Evolutionary conservation across 495 filamentous ascomycete species (phyloP).

Genomic region (Glarea lozoyensis): DNA sequence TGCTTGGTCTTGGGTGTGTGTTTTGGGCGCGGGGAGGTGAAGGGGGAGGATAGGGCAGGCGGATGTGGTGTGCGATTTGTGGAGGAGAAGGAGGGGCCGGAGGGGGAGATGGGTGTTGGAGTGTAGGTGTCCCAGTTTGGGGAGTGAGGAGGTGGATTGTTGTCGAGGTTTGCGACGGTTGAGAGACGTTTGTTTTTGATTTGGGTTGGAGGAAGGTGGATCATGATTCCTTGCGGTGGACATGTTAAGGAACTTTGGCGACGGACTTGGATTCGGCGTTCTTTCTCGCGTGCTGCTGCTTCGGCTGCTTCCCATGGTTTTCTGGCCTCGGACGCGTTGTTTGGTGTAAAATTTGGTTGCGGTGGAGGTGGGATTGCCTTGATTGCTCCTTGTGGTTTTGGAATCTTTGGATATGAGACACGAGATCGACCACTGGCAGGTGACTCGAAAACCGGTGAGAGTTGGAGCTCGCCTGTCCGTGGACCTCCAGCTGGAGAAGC

Average conservation of each 20-base stretch:
- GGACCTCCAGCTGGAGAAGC: constrained; percentile 14
- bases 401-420: constrained; percentile 34
- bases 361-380: constrained; percentile 25
- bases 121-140: no score
- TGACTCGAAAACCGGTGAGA: constrained; percentile 38
- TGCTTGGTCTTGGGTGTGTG: neutral
- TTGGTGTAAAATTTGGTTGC: constrained; percentile 22
- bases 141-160: no score
- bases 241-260: neutral
- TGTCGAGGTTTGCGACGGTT: no score
- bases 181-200: no score
- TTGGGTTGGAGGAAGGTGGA: neutral
- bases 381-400: constrained; percentile 10
- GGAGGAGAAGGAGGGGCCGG: no score
- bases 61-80: neutral
- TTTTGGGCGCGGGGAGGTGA: constrained; percentile 3
- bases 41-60: neutral
- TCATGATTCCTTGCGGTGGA: neutral
- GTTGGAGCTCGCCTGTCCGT: constrained; percentile 25
- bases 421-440: constrained; percentile 32
- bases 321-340: no score
- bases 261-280: constrained; percentile 1
- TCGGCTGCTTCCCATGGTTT: constrained; percentile 17
- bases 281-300: constrained; percentile 12
- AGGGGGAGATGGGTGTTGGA: no score